Base-by-base conservation (phyloP, 2,329 filamentous ascomycete species). In the Microsporum canis region DNA sequence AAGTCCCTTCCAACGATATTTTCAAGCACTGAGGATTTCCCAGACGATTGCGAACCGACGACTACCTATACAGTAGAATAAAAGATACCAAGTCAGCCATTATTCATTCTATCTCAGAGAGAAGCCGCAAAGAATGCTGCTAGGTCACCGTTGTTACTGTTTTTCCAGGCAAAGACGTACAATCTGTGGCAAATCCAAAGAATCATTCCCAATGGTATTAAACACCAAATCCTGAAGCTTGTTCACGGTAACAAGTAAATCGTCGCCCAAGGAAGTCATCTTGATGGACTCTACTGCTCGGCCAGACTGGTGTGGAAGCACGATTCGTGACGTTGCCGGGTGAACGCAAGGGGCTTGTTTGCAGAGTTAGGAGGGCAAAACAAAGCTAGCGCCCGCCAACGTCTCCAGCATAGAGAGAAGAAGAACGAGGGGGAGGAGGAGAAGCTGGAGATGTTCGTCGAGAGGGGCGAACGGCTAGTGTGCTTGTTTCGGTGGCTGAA, bases 161-260 rank as follows among this genome's bases (percentile, higher is more conserved):
- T 6, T 29, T 3, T 34, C 29, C n/a, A 5, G 17, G 36, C n/a
- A 23, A 23, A 23, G 65, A 79, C 85, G 72, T 86, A 96, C 94
- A 82, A 99, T 99, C 79, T 99, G 94, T 62, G 94, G 94, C 62
- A 99, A 80, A 77, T 99, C 94, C 64, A 99, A 83, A 59, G 92
- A 97, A 76, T 99, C 94, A 80, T 91, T 97, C 77, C 94, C 94
- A 76, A 99, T 99, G 68, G 94, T 99, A 79, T 99, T 99, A 81
- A 99, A 99, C 71, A 99, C 94, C 72, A 99, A 79, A 77, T 97
- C 94, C 77, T 99, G 94, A 71, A 99, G 82, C 81, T 95, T 95
- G 82, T 99, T 99, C 79, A 99, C 94, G 66, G 91, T 95, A 69
- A 84, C 85, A 74, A 99, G 84, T 77, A 99, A 81, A 77, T 99